phyloP scores from a whole-genome alignment of 2,329 filamentous ascomycete genomes.

The Graphilbum sp. region DNA sequence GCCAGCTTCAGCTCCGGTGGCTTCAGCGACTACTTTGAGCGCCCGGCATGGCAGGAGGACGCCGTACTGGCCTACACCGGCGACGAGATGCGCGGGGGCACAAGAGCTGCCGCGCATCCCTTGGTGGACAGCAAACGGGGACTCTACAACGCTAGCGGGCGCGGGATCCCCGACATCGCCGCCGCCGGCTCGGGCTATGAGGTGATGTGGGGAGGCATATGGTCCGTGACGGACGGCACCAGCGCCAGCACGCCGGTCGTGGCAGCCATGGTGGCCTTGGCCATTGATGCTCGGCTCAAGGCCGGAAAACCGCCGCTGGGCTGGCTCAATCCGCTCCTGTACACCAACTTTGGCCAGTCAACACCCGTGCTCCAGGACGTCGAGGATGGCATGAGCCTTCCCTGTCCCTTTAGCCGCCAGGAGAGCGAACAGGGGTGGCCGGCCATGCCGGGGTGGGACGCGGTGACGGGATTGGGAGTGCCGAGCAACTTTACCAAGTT shows the following conservation, averaged over 20 bases:
- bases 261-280: conserved; percentile 34
- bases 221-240: conserved; percentile 22
- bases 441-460: conserved; percentile 27
- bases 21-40: conserved; percentile 33
- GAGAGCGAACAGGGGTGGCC: conserved; percentile 24
- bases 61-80: conserved; percentile 24
- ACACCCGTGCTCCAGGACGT: conserved; percentile 23
- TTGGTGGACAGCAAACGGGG: conserved; percentile 10
- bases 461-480: conserved; percentile 32
- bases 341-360: conserved; percentile 18
- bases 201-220: conserved; percentile 16
- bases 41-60: conserved; percentile 27
- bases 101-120: conserved; percentile 15
- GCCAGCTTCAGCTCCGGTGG: conserved; percentile 32
- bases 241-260: conserved; percentile 38
- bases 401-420: conserved; percentile 21
- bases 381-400: conserved; percentile 20
- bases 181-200: conserved; percentile 41
- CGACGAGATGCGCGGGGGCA: conserved; percentile 14
- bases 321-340: conserved; percentile 35
- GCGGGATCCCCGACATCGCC: conserved; percentile 34
- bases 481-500: conserved; percentile 24
- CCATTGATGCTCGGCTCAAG: conserved; percentile 36
- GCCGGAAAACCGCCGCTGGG: conserved; percentile 31
- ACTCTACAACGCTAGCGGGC: conserved; percentile 27